These are phyloP conservation scores for Aquanectria penicillioides DNA, from an alignment of 2,329 filamentous ascomycete species.

Conservation along the genomic window DNA sequence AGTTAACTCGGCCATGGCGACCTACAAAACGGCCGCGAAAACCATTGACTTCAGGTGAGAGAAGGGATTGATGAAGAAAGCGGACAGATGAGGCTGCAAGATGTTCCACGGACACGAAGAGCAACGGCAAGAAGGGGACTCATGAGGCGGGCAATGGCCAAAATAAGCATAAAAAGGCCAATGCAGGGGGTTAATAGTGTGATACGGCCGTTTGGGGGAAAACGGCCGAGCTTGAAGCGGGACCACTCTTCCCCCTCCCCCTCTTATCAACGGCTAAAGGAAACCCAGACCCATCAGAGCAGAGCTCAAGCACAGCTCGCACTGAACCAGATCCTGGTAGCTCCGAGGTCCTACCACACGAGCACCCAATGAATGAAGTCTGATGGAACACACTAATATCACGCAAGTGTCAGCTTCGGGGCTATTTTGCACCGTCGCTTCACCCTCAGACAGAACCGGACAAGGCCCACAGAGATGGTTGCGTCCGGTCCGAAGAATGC, in stretches of 20 bases:
- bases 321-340: no score
- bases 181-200: background rate
- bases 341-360: no score
- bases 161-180: slow-evolving; percentile 9
- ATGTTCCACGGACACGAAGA: background rate
- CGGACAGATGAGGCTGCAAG: background rate
- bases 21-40: background rate
- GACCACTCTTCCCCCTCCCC: background rate
- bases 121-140: no score
- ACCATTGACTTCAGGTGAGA: background rate
- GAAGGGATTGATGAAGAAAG: background rate
- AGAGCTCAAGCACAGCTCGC: background rate
- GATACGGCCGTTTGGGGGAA: background rate
- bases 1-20: slow-evolving; percentile 32
- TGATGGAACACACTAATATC: background rate
- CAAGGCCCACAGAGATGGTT: no score
- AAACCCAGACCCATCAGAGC: background rate
- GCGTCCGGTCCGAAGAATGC: no score
- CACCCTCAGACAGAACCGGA: background rate
- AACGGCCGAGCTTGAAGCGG: background rate
- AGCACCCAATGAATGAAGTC: background rate
- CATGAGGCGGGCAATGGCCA: background rate
- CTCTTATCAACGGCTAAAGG: background rate
- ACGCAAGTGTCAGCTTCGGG: background rate
- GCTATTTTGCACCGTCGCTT: slow-evolving; percentile 7